Percentiles rank a stretch among this genome's conserved stretches.
phyloP scores from a whole-genome alignment of 1,284 basidiomycete species.

The Malassezia restricta region DNA sequence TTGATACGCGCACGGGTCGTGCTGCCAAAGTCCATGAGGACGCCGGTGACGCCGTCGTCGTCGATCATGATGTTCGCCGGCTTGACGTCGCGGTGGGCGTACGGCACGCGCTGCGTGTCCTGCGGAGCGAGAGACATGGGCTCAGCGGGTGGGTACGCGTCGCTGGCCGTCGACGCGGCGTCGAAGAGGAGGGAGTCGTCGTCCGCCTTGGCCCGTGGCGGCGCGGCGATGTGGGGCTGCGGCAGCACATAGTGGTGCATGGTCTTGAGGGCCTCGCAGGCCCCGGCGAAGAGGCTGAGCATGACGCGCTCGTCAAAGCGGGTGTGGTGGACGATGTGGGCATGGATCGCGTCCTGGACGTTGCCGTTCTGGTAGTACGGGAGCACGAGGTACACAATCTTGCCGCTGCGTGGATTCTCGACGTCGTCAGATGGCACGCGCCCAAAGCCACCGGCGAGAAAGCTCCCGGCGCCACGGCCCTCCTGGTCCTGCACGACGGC shows the following conservation, averaged over 20 bases:
- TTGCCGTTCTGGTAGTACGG: conserved; percentile 73
- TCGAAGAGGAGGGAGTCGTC: conserved; percentile 23
- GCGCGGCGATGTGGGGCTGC: conserved; percentile 16
- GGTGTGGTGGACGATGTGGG: conserved; percentile 68
- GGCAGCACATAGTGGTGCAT: conserved; percentile 59
- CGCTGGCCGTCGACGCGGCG: conserved; percentile 49
- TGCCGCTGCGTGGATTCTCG: conserved; percentile 22
- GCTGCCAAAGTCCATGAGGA: conserved; percentile 97
- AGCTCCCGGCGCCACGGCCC: conserved; percentile 6
- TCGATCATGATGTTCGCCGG: conserved; percentile 94
- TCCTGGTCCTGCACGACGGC: conserved; percentile 38
- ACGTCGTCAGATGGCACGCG: conserved; percentile 28
- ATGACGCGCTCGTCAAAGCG: conserved; percentile 78
- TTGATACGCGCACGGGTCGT: conserved; percentile 65
- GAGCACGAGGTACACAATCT: conserved; percentile 54
- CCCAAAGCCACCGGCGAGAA: conserved; percentile 18
- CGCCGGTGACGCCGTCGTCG: conserved; percentile 62
- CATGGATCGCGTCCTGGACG: conserved; percentile 84
- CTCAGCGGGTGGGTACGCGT: conserved; percentile 24
- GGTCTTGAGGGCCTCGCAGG: conserved; percentile 79
- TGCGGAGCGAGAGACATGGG: not conserved
- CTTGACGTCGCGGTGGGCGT: conserved; percentile 93
- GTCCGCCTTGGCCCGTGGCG: conserved; percentile 6
- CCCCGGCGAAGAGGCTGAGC: conserved; percentile 77
- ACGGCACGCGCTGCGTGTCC: conserved; percentile 54